Percentiles rank a stretch among this genome's conserved stretches.
Conservation (phyloP, 371 early-diverging fungal species). For the Fennellomyces sp. region DNA sequence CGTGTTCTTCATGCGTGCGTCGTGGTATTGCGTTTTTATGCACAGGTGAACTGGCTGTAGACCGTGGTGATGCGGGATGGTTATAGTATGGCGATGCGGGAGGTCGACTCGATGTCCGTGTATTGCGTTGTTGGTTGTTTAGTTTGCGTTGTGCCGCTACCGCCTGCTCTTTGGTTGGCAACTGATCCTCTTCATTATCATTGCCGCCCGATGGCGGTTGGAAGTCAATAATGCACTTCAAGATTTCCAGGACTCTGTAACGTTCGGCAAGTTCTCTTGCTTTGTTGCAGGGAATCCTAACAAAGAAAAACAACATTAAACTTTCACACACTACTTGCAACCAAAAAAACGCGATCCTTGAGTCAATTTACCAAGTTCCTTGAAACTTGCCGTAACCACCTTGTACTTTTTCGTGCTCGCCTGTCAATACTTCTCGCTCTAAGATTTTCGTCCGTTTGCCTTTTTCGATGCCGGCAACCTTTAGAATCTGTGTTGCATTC, state of each 20-base stretch:
- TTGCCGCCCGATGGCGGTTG: constrained; percentile 42
- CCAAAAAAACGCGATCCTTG: neutral
- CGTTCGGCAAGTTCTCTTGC: constrained; percentile 76
- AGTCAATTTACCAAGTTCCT: constrained; percentile 78
- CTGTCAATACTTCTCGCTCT: constrained; percentile 83
- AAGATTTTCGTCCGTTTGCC: constrained; percentile 92
- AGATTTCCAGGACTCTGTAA: constrained; percentile 65
- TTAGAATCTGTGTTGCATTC: constrained; percentile 97
- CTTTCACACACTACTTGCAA: neutral
- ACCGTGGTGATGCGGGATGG: neutral
- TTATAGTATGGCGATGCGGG: neutral
- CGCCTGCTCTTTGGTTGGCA: constrained; percentile 36
- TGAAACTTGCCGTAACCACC: constrained; percentile 98
- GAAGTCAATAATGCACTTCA: constrained; percentile 70
- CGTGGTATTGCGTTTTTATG: neutral
- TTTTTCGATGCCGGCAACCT: constrained; percentile 94
- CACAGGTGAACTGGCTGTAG: neutral
- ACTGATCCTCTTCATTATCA: constrained; percentile 8
- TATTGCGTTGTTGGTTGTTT: neutral
- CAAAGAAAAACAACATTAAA: neutral
- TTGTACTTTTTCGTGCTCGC: constrained; percentile 94
- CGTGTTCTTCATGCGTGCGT: neutral
- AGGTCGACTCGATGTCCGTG: neutral
- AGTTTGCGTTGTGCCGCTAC: constrained; percentile 7
- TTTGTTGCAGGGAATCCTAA: constrained; percentile 81